Evolutionary conservation across 2,329 filamentous ascomycete genomes (phyloP), one percentile per base, ranked within the genome.

Genomic region (Botryotinia narcissicola): DNA sequence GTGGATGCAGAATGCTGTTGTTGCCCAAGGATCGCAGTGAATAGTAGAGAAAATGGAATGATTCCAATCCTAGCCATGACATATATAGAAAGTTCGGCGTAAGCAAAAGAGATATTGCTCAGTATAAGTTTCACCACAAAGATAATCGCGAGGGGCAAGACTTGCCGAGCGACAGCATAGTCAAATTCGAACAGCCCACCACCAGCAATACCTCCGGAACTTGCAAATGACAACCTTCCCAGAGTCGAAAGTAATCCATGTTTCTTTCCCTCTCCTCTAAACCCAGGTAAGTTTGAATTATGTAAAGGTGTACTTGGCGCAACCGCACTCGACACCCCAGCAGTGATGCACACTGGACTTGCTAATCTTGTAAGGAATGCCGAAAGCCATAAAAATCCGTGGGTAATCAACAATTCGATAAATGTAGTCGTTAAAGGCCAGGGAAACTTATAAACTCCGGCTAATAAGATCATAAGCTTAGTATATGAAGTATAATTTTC

Each of bases 151-250:
- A 86, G 78, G 20, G 85, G 86, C 1, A 87, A 78, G 32, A 85
- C 84, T 72, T 84, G 83, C 74, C 83, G 84, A 1, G 83, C 85
- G n/a, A 84, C 81, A 57, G 81, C 78, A 74, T 80, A 81, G 72
- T 87, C 85, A 71, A 87, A 86, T 75, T 87, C 86, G 72, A 88
- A 85, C 4, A 87, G 77, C 14, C 86, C 85, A 29, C 86, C 86
- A n/a, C 86, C 86, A 46, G 86, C 84, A 74, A 87, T 86, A 25
- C 85, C 85, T 6, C 85, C 84, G 71, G 75, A 85, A 67, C 75
- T 70, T 66, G 77, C 76, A 60, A 78, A 76, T 74, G 75, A 84
- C 77, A 77, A 75, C 42, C 75, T 75, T 44, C 74, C 63, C 54
- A 81, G 73, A 32, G 74, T 77, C 57, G 77, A 77, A 66, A 79